These are phyloP conservation scores for Arthrobotrys musiformis DNA, from an alignment of 2,329 filamentous ascomycete genomes.

Conservation along the genomic window DNA sequence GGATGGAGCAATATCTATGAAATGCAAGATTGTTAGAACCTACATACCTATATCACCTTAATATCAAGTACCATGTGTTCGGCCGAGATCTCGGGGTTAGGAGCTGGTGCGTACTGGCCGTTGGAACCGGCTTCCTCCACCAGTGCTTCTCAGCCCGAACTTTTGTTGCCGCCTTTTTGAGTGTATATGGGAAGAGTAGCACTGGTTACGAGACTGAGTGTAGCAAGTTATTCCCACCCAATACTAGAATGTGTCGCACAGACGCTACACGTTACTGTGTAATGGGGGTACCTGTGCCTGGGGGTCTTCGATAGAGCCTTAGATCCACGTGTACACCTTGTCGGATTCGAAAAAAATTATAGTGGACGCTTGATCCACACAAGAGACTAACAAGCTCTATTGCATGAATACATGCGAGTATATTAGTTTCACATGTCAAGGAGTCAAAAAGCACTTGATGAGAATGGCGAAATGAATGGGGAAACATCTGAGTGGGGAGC, in stretches of 20 bases:
- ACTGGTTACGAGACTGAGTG: neutral
- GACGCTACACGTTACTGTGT: neutral
- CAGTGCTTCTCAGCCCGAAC: constrained; percentile 30
- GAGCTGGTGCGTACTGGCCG: constrained; percentile 29
- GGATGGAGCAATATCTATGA: constrained; percentile 5
- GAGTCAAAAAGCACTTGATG: neutral
- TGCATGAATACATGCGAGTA: neutral
- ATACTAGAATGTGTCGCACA: neutral
- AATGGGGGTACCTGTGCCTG: neutral
- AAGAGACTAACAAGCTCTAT: neutral
- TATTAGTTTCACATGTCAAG: constrained; percentile 34
- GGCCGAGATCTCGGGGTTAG: constrained; percentile 42
- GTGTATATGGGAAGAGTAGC: no score
- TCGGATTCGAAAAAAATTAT: neutral
- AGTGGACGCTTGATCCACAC: neutral
- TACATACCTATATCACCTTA: no score
- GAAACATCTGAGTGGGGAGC: constrained; percentile 7
- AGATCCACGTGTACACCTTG: constrained; percentile 7
- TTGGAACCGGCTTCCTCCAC: constrained; percentile 14
- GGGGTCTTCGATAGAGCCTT: constrained; percentile 28
- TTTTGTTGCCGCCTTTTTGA: constrained; percentile 26
- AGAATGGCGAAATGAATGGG: constrained; percentile 10
- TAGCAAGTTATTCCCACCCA: neutral
- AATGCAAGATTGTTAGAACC: constrained; percentile 22
- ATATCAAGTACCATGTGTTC: constrained; percentile 31